These are phyloP conservation scores for Pseudisothecium myosuroides DNA, from an alignment of 225 moss, liverwort and hornwort genomes.

Conservation along the genomic window DNA sequence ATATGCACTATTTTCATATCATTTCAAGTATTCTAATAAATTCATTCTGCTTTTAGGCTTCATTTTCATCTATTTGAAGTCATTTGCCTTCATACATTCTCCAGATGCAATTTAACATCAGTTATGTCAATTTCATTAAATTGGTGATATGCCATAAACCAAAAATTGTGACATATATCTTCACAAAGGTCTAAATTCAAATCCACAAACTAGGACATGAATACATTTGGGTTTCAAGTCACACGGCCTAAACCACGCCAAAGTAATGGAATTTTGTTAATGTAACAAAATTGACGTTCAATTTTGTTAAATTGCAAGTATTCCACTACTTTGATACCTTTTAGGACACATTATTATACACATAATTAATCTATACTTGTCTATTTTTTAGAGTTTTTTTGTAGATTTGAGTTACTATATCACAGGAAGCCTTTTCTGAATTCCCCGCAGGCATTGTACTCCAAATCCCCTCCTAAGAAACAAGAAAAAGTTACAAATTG, in stretches of 20 bases:
- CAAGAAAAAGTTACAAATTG: too few relatives aligned
- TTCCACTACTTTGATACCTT: neutral
- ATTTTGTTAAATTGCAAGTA: neutral
- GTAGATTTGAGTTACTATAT: neutral
- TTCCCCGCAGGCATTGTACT: too few relatives aligned
- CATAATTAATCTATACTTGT: neutral
- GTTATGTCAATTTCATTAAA: neutral
- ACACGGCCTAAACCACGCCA: accelerated
- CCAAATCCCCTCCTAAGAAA: too few relatives aligned
- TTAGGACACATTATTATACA: neutral
- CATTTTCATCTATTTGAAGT: neutral
- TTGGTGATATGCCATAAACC: neutral
- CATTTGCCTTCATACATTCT: neutral
- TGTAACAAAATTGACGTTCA: neutral
- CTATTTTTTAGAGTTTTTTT: neutral
- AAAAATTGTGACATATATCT: neutral
- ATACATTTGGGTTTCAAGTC: neutral
- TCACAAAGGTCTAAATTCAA: neutral
- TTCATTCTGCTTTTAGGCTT: too few relatives aligned
- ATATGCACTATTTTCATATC: neutral
- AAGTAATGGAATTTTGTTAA: accelerated
- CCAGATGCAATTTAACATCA: neutral
- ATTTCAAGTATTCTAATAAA: neutral
- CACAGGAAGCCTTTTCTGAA: too few relatives aligned
- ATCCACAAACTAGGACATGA: neutral